Evolutionary conservation across 345 rosid species (phyloP).

Genomic region (Diplotaxis tenuifolia): DNA sequence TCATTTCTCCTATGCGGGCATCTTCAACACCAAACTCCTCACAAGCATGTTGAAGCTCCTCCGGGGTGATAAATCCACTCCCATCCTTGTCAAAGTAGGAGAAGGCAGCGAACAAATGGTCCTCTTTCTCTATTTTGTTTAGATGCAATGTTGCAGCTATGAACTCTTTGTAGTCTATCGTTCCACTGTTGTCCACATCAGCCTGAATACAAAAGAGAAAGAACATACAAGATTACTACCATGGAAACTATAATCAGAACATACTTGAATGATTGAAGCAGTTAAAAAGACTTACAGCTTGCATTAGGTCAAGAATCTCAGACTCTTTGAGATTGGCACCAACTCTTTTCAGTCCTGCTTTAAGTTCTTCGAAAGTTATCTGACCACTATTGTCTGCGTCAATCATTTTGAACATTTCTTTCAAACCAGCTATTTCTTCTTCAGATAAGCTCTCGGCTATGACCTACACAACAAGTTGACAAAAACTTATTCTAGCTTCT

Average conservation of each 20-base stretch:
- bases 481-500: not conserved
- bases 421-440: conserved; percentile 91
- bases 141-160: conserved; percentile 84
- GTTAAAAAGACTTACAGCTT: conserved; percentile 63
- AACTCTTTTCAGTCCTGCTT: conserved; percentile 72
- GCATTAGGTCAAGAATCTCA: conserved; percentile 86
- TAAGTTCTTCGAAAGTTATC: conserved; percentile 82
- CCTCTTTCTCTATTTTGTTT: conserved; percentile 78
- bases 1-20: conserved; percentile 68
- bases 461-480: conserved; percentile 46
- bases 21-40: conserved; percentile 78
- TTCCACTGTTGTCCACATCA: conserved; percentile 80
- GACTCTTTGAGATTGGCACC: conserved; percentile 92
- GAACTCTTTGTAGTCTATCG: conserved; percentile 84
- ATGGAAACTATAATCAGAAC: not conserved
- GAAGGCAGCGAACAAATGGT: conserved; percentile 77
- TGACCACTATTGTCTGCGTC: conserved; percentile 82
- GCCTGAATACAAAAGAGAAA: conserved; percentile 51
- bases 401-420: conserved; percentile 90
- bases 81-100: conserved; percentile 85
- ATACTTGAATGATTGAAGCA: not conserved
- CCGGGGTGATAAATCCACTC: conserved; percentile 81
- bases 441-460: conserved; percentile 86
- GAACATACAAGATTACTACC: conserved; percentile 13
- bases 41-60: conserved; percentile 91